Conservation (phyloP, 257 asterid genomes). For the Primulina huaijiensis region DNA sequence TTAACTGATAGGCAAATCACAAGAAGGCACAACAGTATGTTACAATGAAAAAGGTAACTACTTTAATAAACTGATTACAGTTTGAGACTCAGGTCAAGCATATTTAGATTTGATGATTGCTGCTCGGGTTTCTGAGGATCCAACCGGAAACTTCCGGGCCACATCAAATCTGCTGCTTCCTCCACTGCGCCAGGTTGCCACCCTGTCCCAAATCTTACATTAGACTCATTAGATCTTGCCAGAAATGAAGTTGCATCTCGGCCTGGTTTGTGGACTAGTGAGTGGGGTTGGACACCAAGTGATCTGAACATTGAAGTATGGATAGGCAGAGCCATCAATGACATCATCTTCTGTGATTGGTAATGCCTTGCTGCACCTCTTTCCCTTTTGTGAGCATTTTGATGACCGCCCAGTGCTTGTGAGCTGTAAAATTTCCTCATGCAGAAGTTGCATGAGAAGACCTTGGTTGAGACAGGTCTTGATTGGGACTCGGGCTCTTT, state of each 20-base stretch:
- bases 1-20: conserved; percentile 21
- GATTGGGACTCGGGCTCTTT: conserved; percentile 40
- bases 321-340: conserved; percentile 12
- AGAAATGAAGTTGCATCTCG: conserved; percentile 35
- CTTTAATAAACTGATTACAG: conserved; percentile 37
- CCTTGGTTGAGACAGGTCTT: conserved; percentile 49
- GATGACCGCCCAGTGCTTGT: conserved; percentile 99
- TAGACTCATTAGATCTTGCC: conserved; percentile 44
- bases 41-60: conserved; percentile 18
- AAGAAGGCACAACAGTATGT: conserved; percentile 23
- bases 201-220: conserved; percentile 39
- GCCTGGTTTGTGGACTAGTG: conserved; percentile 60
- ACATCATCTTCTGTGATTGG: not conserved
- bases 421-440: conserved; percentile 88
- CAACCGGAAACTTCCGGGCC: conserved; percentile 89
- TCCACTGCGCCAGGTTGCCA: conserved; percentile 32
- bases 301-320: conserved; percentile 63
- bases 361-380: conserved; percentile 62
- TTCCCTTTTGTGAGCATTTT: conserved; percentile 95
- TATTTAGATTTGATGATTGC: conserved; percentile 39
- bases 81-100: conserved; percentile 81
- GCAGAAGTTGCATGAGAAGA: conserved; percentile 94
- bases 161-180: conserved; percentile 44
- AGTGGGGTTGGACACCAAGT: conserved; percentile 72
- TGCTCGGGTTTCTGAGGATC: conserved; percentile 45